Evolutionary conservation across 768 basidiomycete species (phyloP).

Genomic region (Dentipellis sp.): DNA sequence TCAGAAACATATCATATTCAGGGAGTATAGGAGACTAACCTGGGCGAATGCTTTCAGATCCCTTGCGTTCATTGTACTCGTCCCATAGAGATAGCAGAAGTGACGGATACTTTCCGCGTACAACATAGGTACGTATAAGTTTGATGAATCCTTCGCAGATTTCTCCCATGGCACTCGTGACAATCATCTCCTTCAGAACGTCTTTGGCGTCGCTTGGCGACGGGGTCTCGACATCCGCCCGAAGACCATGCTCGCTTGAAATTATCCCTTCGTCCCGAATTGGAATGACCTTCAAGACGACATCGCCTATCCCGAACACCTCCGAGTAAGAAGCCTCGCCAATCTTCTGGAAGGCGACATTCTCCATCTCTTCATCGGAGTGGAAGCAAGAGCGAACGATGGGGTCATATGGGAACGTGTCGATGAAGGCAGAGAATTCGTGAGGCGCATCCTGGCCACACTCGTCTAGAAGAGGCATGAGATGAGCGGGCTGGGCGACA

Average conservation of each 20-base stretch:
- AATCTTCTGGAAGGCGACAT: conserved; percentile 61
- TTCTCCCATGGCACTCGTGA: conserved; percentile 68
- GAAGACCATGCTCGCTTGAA: too few relatives aligned
- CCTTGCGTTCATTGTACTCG: conserved; percentile 61
- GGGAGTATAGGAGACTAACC: conserved; percentile 33
- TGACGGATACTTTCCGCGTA: conserved; percentile 78
- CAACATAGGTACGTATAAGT: conserved; percentile 77
- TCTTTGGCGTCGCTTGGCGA: conserved; percentile 66
- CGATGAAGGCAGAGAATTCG: conserved; percentile 79
- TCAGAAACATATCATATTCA: neutral
- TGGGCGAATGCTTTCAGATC: conserved; percentile 79
- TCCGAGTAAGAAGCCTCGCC: conserved; percentile 97
- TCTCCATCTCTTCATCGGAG: conserved; percentile 15
- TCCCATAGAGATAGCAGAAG: conserved; percentile 82
- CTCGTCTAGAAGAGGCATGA: conserved; percentile 58
- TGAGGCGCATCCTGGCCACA: conserved; percentile 61
- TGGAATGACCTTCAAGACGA: conserved; percentile 88
- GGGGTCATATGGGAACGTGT: conserved; percentile 68
- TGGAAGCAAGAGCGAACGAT: conserved; percentile 35
- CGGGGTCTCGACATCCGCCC: conserved; percentile 44
- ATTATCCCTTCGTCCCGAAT: conserved; percentile 41
- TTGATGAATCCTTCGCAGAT: conserved; percentile 72
- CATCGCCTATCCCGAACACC: conserved; percentile 83
- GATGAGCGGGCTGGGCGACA: conserved; percentile 35
- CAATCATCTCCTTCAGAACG: conserved; percentile 72